Conservation (phyloP, 768 basidiomycete species). For the Termitomyces sp. region DNA sequence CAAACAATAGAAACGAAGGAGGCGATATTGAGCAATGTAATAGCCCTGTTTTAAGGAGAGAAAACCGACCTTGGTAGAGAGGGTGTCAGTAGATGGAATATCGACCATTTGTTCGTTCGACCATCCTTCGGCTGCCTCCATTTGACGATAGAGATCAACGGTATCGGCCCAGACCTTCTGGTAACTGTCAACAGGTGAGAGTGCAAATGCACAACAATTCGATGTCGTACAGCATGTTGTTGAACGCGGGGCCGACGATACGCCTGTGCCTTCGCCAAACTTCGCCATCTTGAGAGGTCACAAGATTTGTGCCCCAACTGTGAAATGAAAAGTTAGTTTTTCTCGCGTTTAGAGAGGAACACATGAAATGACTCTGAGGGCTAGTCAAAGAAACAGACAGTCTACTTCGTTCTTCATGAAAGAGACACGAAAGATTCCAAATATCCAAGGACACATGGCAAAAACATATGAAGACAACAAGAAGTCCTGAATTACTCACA, state of each 20-base stretch:
- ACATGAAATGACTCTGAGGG: background rate
- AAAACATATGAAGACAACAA: background rate
- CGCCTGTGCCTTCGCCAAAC: constrained; percentile 40
- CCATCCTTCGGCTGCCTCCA: constrained; percentile 24
- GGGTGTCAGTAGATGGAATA: constrained; percentile 8
- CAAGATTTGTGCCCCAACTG: constrained; percentile 6
- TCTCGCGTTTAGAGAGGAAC: background rate
- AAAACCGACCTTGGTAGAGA: constrained; percentile 2
- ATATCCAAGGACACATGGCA: background rate
- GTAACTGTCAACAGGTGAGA: constrained; percentile 16
- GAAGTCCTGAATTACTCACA: background rate
- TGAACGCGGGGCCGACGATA: constrained; percentile 38
- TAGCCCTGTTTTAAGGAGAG: background rate
- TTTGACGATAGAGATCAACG: constrained; percentile 21
- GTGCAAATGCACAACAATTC: background rate
- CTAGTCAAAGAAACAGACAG: background rate
- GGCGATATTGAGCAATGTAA: background rate
- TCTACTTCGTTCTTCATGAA: background rate
- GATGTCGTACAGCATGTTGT: constrained; percentile 26
- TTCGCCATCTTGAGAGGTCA: constrained; percentile 23
- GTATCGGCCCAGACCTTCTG: constrained; percentile 28
- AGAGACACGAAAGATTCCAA: background rate
- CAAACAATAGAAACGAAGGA: constrained; percentile 19
- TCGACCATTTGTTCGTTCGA: constrained; percentile 8
- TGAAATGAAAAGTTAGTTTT: background rate